phyloP scores from a whole-genome alignment of 345 rosid genomes.

The Leavenworthia alabamica region DNA sequence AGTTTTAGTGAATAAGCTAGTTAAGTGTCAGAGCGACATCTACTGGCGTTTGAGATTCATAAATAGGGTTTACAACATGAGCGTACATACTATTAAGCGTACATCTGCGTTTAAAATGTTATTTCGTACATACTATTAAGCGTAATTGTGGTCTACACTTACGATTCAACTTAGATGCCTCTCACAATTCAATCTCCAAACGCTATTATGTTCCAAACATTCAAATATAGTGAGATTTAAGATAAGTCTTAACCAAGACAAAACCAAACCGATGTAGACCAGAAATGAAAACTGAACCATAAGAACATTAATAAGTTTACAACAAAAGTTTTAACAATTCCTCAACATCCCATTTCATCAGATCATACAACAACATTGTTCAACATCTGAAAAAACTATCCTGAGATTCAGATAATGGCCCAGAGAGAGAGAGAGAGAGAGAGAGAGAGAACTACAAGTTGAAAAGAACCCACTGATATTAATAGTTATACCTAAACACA shows the following conservation, averaged over 20 bases:
- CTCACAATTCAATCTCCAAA: not conserved
- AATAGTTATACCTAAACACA: no score
- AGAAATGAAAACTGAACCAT: not conserved
- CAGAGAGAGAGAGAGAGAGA: no score
- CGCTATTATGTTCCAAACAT: not conserved
- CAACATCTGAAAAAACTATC: conserved; percentile 20
- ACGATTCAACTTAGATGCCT: not conserved
- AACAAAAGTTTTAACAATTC: conserved; percentile 19
- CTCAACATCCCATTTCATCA: conserved; percentile 18
- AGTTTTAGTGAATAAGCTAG: not conserved
- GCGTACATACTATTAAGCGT: no score
- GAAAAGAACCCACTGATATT: no score
- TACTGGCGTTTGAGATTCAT: no score
- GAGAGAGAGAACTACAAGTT: conserved; percentile 12
- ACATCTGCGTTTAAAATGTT: no score
- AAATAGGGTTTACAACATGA: not conserved
- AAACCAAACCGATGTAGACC: not conserved
- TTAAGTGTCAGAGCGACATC: no score
- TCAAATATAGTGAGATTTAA: not conserved
- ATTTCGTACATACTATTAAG: not conserved
- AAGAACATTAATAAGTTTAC: conserved; percentile 16
- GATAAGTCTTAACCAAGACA: not conserved
- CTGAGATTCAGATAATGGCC: conserved; percentile 21
- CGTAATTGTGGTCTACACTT: not conserved
- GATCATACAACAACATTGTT: conserved; percentile 27